These are phyloP conservation scores for Scedosporium minutisporum DNA, from an alignment of 2,329 filamentous ascomycete species.

Conservation along the genomic window DNA sequence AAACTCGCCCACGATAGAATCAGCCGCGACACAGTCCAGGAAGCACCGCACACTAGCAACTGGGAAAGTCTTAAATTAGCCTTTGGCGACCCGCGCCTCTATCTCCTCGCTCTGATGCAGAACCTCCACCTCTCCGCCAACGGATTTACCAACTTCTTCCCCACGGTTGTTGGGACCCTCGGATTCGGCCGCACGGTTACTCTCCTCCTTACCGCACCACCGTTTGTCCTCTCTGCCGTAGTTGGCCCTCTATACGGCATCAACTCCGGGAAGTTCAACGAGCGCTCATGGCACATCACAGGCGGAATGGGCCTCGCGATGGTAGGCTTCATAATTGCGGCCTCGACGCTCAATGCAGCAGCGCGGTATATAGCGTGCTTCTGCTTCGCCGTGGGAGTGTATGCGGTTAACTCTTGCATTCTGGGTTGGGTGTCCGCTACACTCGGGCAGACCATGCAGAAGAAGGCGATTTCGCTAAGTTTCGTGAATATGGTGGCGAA, in stretches of 20 bases:
- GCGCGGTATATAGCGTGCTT: conserved; percentile 42
- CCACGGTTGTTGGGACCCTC: conserved; percentile 14
- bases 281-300: conserved; percentile 41
- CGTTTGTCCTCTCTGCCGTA: conserved; percentile 14
- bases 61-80: conserved; percentile 40
- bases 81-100: conserved; percentile 37
- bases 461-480: conserved; percentile 46
- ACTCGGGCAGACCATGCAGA: conserved; percentile 29
- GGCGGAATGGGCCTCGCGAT: conserved; percentile 31
- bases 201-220: conserved; percentile 17
- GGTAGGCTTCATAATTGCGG: conserved; percentile 32
- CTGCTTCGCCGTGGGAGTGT: conserved; percentile 35
- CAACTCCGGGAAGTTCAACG: conserved; percentile 17
- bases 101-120: conserved; percentile 45
- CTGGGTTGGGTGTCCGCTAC: conserved; percentile 25
- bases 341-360: conserved; percentile 22
- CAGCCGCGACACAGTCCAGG: conserved; percentile 32
- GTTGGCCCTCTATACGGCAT: conserved; percentile 10
- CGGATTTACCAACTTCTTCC: conserved; percentile 27
- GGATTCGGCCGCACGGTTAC: conserved; percentile 16
- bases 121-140: conserved; percentile 44
- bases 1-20: conserved; percentile 31
- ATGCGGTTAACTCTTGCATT: conserved; percentile 51
- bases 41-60: conserved; percentile 19
- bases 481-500: conserved; percentile 52